Evolutionary conservation across 2,329 filamentous ascomycete genomes (phyloP).

Genomic region (Parascedosporium putredinis): DNA sequence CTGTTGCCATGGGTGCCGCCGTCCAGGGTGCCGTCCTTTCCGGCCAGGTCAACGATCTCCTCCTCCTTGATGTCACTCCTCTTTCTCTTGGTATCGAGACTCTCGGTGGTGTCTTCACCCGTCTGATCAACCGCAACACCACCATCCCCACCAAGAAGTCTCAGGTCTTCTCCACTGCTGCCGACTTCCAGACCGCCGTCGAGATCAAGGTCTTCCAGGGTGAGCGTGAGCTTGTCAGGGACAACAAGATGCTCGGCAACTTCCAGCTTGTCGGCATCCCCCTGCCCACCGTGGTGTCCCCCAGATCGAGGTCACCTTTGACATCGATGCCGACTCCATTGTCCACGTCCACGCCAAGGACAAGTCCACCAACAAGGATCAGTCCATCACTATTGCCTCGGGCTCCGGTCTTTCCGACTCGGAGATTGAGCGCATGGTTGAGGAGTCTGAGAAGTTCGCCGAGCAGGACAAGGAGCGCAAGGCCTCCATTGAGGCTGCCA

Average conservation of each 20-base stretch:
- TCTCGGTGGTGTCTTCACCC: conserved; percentile 93
- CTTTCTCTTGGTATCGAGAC: conserved; percentile 98
- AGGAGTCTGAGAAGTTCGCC: conserved; percentile 94
- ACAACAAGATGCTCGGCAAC: conserved; percentile 98
- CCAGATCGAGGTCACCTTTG: conserved; percentile 95
- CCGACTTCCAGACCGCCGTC: conserved; percentile 96
- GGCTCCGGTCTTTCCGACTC: conserved; percentile 90
- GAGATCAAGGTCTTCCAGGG: conserved; percentile 99
- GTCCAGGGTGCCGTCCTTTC: conserved; percentile 95
- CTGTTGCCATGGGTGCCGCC: conserved; percentile 92
- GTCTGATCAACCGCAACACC: conserved; percentile 97
- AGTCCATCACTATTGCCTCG: conserved; percentile 97
- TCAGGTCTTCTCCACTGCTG: conserved; percentile 92
- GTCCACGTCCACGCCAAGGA: conserved; percentile 98
- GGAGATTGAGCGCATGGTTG: conserved; percentile 96
- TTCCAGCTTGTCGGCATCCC: conserved; percentile 98
- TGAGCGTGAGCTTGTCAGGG: conserved; percentile 96
- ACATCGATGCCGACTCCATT: conserved; percentile 96
- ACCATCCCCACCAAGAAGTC: conserved; percentile 99
- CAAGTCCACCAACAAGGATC: conserved; percentile 98
- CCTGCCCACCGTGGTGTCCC: conserved; percentile 93
- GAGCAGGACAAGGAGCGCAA: conserved; percentile 96
- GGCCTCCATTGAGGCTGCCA: conserved; percentile 87
- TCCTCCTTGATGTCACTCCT: conserved; percentile 91
- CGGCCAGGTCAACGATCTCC: conserved; percentile 91